Evolutionary conservation across 116 monocot species (phyloP), one percentile per base, ranked within the genome.

Genomic region (Zostera marina): DNA sequence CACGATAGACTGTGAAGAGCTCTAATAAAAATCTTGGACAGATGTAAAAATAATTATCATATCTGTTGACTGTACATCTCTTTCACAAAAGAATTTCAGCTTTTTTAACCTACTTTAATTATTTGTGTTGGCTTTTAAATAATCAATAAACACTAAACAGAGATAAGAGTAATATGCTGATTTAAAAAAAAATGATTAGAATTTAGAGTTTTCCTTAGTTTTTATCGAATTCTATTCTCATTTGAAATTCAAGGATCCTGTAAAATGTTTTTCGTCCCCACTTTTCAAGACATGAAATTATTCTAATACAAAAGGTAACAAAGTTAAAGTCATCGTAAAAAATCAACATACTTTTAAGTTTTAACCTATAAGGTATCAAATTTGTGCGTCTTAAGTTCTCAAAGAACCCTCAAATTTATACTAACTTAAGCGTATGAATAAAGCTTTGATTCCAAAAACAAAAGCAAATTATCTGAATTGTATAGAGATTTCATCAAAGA

Each of bases 1-100:
- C 83, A 47, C 83, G 76, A 71, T 87, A 92, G 59, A 81, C 72
- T 14, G 84, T 81, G 55, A 92, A 87, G 49, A 92, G 83, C 66
- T 83, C 92, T 56, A 76, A 68, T 13, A 92, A 60, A 54, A 87
- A 70, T 38, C 83, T 81, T 13, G 87, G 83, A 67, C 17, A 23
- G 7, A 21, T 11, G 22, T 5, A 43, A 15, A 6, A 20, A 17
- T 20, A 15, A 43, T 43, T 54, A 1, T 11, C 42, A 42, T 41
- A 9, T 25, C 12, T 53, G 22, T 22, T 41, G 3, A 12, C 12
- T 53, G 22, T 22, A 53, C 9, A 22, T 53, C 38, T 26, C 26
- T 57, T 39, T 25, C 3, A 41, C n/a, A 12, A 57, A 57, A 26
- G 7, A 57, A 32, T 32, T 32, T 32, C n/a, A n/a, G n/a, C n/a